phyloP scores from a whole-genome alignment of 352 stramenopile genomes.

The Globisporangium lucens region DNA sequence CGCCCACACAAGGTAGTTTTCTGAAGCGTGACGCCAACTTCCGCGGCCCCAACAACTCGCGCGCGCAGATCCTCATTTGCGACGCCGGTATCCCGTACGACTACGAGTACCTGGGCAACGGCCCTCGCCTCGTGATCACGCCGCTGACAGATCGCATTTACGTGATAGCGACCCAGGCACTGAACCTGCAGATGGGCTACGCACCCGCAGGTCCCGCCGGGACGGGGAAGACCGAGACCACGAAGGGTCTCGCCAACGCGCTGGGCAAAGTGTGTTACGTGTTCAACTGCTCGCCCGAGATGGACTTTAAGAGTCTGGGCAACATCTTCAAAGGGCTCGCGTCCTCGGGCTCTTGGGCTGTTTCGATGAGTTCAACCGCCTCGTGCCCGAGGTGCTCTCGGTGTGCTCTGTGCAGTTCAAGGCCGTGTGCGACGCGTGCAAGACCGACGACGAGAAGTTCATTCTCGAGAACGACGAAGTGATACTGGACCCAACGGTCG shows the following conservation, averaged over 20 bases:
- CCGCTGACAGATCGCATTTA: conserved; percentile 96
- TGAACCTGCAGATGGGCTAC: conserved; percentile 91
- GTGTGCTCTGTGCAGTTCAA: conserved; percentile 97
- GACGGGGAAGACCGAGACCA: conserved; percentile 95
- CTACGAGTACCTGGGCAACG: conserved; percentile 97
- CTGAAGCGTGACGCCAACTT: conserved; percentile 90
- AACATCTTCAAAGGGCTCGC: conserved; percentile 97
- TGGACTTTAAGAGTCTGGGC: conserved; percentile 95
- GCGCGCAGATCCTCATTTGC: conserved; percentile 89
- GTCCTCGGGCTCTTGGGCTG: conserved; percentile 93
- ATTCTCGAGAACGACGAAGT: conserved; percentile 95
- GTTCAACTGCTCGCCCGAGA: conserved; percentile 96
- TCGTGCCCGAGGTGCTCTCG: conserved; percentile 92
- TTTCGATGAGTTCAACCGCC: conserved; percentile 96
- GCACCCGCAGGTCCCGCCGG: conserved; percentile 80
- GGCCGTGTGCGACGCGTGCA: conserved; percentile 93
- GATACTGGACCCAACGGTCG: conserved; percentile 89
- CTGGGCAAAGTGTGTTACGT: conserved; percentile 95
- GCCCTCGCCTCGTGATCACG: conserved; percentile 93
- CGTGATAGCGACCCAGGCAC: conserved; percentile 93
- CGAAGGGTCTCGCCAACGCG: conserved; percentile 93
- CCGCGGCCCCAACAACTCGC: conserved; percentile 67
- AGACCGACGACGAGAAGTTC: conserved; percentile 91
- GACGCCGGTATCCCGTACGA: conserved; percentile 94
- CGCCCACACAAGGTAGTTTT: conserved; percentile 84